Evolutionary conservation across 768 basidiomycete species (phyloP).

Genomic region (Chalciporus pseudorubinellus): DNA sequence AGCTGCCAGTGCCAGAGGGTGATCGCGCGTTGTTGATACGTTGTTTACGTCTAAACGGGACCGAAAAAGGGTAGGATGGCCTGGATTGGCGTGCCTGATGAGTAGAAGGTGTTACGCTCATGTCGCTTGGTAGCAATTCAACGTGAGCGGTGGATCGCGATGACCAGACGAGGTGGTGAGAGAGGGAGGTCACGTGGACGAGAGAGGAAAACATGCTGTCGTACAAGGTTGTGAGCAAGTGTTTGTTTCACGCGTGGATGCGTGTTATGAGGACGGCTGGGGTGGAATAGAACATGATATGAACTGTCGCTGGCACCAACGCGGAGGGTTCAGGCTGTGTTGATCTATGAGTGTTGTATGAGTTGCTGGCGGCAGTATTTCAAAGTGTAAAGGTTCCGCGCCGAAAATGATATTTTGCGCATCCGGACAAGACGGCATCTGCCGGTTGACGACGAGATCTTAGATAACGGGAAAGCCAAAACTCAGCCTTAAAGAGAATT

Average conservation of each 20-base stretch:
- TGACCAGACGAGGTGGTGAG: too few species aligned
- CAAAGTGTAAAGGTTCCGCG: constrained; percentile 27
- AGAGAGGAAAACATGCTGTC: background rate
- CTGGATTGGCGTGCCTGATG: constrained; percentile 29
- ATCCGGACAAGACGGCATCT: constrained; percentile 27
- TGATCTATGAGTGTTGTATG: background rate
- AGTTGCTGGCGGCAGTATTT: constrained; percentile 1
- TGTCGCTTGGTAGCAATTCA: constrained; percentile 15
- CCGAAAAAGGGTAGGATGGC: constrained; percentile 30
- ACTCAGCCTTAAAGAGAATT: constrained; percentile 27
- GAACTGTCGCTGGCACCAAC: too few species aligned
- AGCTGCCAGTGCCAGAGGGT: too few species aligned
- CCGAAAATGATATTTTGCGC: constrained; percentile 31
- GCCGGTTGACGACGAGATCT: constrained; percentile 30
- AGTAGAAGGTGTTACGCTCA: constrained; percentile 10
- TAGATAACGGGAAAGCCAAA: constrained; percentile 35
- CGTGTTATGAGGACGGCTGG: too few species aligned
- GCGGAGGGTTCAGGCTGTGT: background rate
- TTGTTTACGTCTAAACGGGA: constrained; percentile 30
- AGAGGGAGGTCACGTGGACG: constrained; percentile 26
- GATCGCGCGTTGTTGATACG: constrained; percentile 29
- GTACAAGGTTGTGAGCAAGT: background rate
- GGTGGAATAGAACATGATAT: too few species aligned
- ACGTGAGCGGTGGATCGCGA: constrained; percentile 6
- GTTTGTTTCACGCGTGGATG: constrained; percentile 10